Base-by-base conservation (phyloP, 345 rosid genomes). In the Aegle marmelos region DNA sequence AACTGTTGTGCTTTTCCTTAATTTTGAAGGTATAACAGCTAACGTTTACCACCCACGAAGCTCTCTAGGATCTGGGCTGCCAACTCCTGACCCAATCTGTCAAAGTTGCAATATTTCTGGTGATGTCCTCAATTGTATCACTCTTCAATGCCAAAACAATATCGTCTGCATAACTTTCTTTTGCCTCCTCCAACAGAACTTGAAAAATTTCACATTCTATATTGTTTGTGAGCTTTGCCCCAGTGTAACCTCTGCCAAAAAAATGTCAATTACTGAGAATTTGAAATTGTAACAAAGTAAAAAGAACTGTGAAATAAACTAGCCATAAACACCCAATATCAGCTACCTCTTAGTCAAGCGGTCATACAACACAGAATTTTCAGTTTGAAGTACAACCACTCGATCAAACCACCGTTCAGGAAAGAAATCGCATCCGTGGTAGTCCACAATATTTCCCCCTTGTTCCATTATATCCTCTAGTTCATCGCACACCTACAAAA, bases 361-460 rank as follows among this genome's bases (percentile, higher is more conserved):
- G 70, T 93, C 99, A 78, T 85, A 92, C 85, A 95, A 63, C 67
- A 91, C 72, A 1, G 97, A 83, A 74, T 85, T 93, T 5, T 95
- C 97, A 0, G 97, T 90, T 76, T 91, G 98, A 80, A 92, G 97
- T 78, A 95, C 99, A 0, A 89, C 90, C 11, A 94, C 94, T 4
- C 81, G 85, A 84, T 96, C 97, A 78, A 94, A 96, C 98, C 97
- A 96, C 73, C 95, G 73, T 77, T 92, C 82, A 0, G 99, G 98
- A 70, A 96, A 96, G 86, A 94, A 96, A 77, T 96, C 94, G 13
- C 97, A 92, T 45, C 99, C 95, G 60, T 94, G 98, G 80, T 96
- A 94, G 73, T 94, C 99, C 74, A 92, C 94, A 11, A 94, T 88
- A 82, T 78, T 90, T 9, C 99, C 99, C 9, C 98, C 97, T 88